A percentile compares a stretch with the other conserved stretches of the same genome.
phyloP scores from a whole-genome alignment of 441 rosid species.

The Theobroma grandiflorum region DNA sequence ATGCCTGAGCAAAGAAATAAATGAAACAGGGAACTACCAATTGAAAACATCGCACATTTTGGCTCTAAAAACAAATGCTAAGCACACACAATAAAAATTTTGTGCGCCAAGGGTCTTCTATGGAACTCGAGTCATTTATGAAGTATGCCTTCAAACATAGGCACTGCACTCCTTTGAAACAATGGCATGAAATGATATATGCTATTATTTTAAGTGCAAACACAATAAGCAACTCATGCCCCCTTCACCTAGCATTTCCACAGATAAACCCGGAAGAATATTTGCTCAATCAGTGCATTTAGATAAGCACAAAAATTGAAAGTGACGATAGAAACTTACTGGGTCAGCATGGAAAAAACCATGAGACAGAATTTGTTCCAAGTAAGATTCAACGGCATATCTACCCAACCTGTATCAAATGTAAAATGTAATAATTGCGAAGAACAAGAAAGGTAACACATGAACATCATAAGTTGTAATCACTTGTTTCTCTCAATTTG shows the following conservation, averaged over 20 bases:
- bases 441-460: slow-evolving; percentile 19
- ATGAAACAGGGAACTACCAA: background rate
- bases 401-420: slow-evolving; percentile 76
- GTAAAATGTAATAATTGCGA: slow-evolving; percentile 21
- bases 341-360: slow-evolving; percentile 99
- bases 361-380: slow-evolving; percentile 97
- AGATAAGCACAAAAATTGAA: slow-evolving; percentile 18
- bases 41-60: background rate
- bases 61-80: background rate
- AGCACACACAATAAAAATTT: background rate
- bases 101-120: background rate
- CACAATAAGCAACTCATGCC: background rate
- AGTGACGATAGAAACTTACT: slow-evolving; percentile 50
- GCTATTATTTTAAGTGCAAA: background rate
- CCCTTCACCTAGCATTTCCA: background rate
- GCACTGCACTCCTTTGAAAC: slow-evolving; percentile 9
- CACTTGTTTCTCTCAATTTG: slow-evolving; percentile 23
- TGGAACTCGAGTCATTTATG: background rate
- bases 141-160: slow-evolving; percentile 6
- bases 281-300: background rate
- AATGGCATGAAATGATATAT: background rate
- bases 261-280: background rate
- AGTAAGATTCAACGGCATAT: slow-evolving; percentile 98
- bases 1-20: background rate
- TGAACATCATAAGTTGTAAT: background rate